Percentiles rank a stretch among this genome's conserved stretches.
These are phyloP conservation scores for Strobilomyces echinocephalus DNA, from an alignment of 768 basidiomycete genomes.

Conservation along the genomic window DNA sequence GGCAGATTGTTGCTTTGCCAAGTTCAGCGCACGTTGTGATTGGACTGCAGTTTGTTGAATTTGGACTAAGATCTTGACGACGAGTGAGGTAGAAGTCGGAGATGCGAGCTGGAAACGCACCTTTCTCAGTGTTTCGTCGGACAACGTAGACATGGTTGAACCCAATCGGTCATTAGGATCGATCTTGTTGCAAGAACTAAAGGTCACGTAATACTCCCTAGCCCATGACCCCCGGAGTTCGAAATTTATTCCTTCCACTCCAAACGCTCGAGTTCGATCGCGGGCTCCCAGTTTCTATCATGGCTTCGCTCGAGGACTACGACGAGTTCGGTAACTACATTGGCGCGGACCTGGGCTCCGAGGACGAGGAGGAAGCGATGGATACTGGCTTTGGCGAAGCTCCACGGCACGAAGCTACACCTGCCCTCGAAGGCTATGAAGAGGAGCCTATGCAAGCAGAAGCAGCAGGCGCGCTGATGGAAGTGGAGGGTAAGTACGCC, in stretches of 20 bases:
- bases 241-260: slow-evolving; percentile 25
- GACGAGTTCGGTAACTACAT: slow-evolving; percentile 98
- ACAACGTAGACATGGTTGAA: slow-evolving; percentile 46
- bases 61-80: slow-evolving; percentile 76
- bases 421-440: slow-evolving; percentile 79
- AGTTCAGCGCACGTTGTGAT: slow-evolving; percentile 72
- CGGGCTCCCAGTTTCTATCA: slow-evolving; percentile 25
- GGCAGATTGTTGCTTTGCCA: slow-evolving; percentile 69
- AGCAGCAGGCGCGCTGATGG: slow-evolving; percentile 71
- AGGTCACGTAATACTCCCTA: no score
- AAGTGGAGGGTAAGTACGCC: slow-evolving; percentile 64
- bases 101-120: slow-evolving; percentile 33
- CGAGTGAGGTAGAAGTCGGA: slow-evolving; percentile 14
- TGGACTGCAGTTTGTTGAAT: slow-evolving; percentile 88
- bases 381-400: slow-evolving; percentile 46
- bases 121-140: slow-evolving; percentile 82
- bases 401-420: slow-evolving; percentile 35
- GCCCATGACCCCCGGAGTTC: slow-evolving; percentile 28
- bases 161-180: slow-evolving; percentile 10
- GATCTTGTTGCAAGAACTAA: no score
- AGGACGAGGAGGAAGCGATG: slow-evolving; percentile 56
- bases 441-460: slow-evolving; percentile 56
- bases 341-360: slow-evolving; percentile 89
- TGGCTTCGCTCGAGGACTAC: slow-evolving; percentile 71
- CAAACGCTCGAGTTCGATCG: slow-evolving; percentile 6